phyloP scores from a whole-genome alignment of 1,139 yeast species.

The Taiozyma sp. region DNA sequence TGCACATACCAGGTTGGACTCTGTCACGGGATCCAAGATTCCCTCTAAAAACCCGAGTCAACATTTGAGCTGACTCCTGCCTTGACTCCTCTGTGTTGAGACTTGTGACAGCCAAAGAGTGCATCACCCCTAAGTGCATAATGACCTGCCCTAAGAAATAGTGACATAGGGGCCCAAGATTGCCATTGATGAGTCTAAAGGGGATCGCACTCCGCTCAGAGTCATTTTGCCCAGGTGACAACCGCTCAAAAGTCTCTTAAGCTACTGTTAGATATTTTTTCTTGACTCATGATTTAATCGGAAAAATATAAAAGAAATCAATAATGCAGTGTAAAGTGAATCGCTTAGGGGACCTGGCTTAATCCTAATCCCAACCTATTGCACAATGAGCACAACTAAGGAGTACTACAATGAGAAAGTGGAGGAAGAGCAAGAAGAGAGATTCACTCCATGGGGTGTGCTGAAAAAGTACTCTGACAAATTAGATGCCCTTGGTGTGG shows the following conservation, averaged over 20 bases:
- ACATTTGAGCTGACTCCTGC: too few relatives aligned
- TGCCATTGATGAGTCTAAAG: not conserved
- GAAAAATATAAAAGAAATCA: not conserved
- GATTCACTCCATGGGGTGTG: slow-evolving; percentile 14
- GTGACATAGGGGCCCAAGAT: not conserved
- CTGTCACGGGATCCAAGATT: not conserved
- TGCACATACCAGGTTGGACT: not conserved
- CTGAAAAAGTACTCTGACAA: slow-evolving; percentile 27
- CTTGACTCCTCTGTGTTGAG: not conserved
- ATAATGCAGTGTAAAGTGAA: not conserved
- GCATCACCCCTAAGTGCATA: not conserved
- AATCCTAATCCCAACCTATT: not conserved
- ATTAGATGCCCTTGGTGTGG: slow-evolving; percentile 57
- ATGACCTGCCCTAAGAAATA: not conserved
- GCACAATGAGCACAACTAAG: not conserved
- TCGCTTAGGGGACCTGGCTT: not conserved
- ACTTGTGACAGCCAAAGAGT: not conserved
- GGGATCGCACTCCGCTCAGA: not conserved
- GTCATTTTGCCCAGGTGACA: not conserved
- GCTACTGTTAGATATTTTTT: not conserved
- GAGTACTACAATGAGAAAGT: slow-evolving; percentile 4
- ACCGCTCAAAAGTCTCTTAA: not conserved
- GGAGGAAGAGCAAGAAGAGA: slow-evolving; percentile 2
- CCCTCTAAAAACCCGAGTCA: not conserved
- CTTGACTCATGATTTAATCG: not conserved